A percentile compares a stretch with the other conserved stretches of the same genome.
Evolutionary conservation across 768 basidiomycete species (phyloP).

Genomic region (Cystofilobasidium capitatum): DNA sequence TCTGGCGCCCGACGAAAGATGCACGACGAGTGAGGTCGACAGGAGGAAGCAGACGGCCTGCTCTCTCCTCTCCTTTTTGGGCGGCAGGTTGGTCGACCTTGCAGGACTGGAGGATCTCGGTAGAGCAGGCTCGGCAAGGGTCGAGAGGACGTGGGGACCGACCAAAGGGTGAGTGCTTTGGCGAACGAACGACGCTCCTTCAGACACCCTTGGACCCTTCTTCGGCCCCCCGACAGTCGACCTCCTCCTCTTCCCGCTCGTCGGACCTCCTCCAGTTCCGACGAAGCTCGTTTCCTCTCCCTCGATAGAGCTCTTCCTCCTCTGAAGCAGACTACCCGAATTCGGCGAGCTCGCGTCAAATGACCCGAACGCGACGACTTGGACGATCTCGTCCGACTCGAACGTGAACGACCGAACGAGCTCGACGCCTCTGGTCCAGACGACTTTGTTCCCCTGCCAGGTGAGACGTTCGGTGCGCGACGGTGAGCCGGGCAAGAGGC

Average conservation of each 20-base stretch:
- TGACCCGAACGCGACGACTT: conserved; percentile 34
- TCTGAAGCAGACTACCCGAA: too few relatives aligned
- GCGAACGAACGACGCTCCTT: conserved; percentile 18
- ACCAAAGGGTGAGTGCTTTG: neutral
- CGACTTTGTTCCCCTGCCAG: conserved; percentile 34
- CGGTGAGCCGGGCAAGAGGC: neutral
- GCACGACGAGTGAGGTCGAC: conserved; percentile 32
- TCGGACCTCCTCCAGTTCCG: neutral
- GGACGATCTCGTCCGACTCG: conserved; percentile 32
- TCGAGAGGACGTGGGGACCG: neutral
- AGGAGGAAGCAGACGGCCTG: conserved; percentile 37
- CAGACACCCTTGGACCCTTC: conserved; percentile 2
- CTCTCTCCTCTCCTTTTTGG: conserved; percentile 25
- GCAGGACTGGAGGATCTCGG: neutral
- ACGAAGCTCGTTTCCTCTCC: too few relatives aligned
- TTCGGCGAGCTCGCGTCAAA: conserved; percentile 27
- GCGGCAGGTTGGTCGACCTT: neutral
- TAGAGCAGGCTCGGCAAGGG: neutral
- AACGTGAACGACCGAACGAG: conserved; percentile 36
- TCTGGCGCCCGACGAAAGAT: conserved; percentile 34
- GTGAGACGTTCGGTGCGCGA: conserved; percentile 34
- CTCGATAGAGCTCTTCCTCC: too few relatives aligned
- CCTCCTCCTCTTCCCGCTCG: conserved; percentile 6
- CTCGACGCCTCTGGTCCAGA: conserved; percentile 35
- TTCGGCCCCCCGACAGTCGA: neutral